Conservation (phyloP, 352 stramenopile genomes). For the Phytophthora melonis region DNA sequence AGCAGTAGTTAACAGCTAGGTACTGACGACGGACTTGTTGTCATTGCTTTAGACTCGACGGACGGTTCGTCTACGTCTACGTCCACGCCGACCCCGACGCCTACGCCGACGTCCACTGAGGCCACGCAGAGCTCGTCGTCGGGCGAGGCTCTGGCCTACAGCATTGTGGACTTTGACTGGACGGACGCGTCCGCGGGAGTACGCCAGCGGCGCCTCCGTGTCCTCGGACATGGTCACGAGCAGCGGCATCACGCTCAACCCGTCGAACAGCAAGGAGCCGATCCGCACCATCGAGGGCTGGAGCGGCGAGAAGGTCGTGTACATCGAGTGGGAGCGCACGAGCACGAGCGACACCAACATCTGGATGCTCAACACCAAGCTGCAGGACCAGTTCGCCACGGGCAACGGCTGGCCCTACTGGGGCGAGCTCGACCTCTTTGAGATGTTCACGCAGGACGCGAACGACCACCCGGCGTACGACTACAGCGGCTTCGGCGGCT, state of each 20-base stretch:
- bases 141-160: constrained; percentile 53
- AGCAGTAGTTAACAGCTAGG: neutral
- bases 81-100: constrained; percentile 17
- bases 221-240: constrained; percentile 55
- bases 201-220: constrained; percentile 49
- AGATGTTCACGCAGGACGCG: constrained; percentile 85
- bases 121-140: constrained; percentile 28
- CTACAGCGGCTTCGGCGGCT: constrained; percentile 55
- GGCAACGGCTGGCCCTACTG: constrained; percentile 78
- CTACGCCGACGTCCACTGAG: constrained; percentile 28
- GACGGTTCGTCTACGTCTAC: constrained; percentile 14
- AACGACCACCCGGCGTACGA: constrained; percentile 49
- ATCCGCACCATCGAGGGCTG: constrained; percentile 73
- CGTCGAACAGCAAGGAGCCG: constrained; percentile 58
- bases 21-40: neutral
- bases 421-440: constrained; percentile 83
- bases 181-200: constrained; percentile 67
- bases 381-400: constrained; percentile 66
- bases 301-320: constrained; percentile 77
- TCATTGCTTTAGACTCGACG: constrained; percentile 33
- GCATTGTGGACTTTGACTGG: constrained; percentile 73
- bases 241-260: constrained; percentile 63
- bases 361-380: constrained; percentile 86
- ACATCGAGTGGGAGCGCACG: constrained; percentile 75
- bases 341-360: constrained; percentile 82